Conservation (phyloP, 192 early-diverging fungal species). For the Linnemannia elongata region DNA sequence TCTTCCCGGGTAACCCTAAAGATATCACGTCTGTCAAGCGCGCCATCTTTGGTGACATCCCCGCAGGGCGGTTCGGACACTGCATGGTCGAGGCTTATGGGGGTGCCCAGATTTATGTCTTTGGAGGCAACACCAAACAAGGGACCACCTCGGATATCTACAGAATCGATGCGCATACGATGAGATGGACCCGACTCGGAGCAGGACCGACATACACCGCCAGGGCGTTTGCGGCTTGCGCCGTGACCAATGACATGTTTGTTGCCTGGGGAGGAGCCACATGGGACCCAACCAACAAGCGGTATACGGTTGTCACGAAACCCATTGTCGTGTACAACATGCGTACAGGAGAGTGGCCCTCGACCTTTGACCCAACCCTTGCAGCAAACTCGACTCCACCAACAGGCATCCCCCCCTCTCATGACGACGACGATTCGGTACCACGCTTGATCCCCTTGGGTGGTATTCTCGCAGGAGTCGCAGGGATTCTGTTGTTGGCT, state of each 20-base stretch:
- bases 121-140: conserved; percentile 10
- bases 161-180: conserved; percentile 10
- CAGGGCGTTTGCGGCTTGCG: not conserved
- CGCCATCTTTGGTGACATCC: not conserved
- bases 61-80: not conserved
- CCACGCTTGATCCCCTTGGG: not conserved
- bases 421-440: no score
- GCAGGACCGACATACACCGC: not conserved
- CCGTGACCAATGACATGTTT: conserved; percentile 21
- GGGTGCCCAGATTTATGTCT: conserved; percentile 25
- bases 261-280: conserved; percentile 27
- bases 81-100: conserved; percentile 13
- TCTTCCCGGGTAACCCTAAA: not conserved
- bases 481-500: not conserved
- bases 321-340: not conserved
- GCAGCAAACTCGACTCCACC: not conserved
- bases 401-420: not conserved
- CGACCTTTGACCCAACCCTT: not conserved
- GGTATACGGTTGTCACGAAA: not conserved
- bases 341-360: not conserved
- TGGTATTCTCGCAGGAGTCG: not conserved
- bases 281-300: not conserved
- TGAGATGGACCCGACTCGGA: conserved; percentile 13
- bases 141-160: conserved; percentile 10
- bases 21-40: not conserved